Percentiles rank a stretch among this genome's conserved stretches.
Evolutionary conservation across 371 early-diverging fungal species (phyloP).

Genomic region (Actinomortierella ambigua): DNA sequence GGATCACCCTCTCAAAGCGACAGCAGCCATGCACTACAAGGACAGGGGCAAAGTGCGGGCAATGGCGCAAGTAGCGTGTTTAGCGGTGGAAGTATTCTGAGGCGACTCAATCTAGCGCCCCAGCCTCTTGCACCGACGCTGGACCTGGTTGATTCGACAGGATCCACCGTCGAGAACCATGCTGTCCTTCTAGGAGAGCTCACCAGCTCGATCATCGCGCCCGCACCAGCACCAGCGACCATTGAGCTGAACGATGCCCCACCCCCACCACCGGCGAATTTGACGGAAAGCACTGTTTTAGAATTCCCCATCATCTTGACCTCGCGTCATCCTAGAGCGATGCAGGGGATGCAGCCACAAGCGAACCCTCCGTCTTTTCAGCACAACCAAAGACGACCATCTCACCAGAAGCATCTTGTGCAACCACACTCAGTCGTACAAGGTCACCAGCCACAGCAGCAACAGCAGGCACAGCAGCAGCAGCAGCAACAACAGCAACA

Average conservation of each 20-base stretch:
- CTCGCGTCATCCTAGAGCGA: slow-evolving; percentile 22
- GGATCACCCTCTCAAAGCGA: slow-evolving; percentile 2
- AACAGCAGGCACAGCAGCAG: too few relatives aligned
- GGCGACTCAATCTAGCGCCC: slow-evolving; percentile 30
- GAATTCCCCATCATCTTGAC: slow-evolving; percentile 45
- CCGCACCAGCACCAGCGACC: slow-evolving; percentile 25
- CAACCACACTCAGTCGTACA: too few relatives aligned
- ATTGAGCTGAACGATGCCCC: slow-evolving; percentile 39
- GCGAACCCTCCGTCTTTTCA: too few relatives aligned
- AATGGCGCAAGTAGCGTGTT: too few relatives aligned
- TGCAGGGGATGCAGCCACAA: slow-evolving; percentile 2
- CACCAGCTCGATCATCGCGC: slow-evolving; percentile 40
- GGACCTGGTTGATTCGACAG: slow-evolving; percentile 32
- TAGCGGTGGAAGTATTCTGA: slow-evolving; percentile 30
- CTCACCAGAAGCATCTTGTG: too few relatives aligned
- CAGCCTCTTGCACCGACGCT: slow-evolving; percentile 27
- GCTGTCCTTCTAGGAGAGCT: slow-evolving; percentile 35
- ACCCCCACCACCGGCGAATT: slow-evolving; percentile 28
- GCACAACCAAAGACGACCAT: too few relatives aligned
- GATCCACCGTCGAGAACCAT: slow-evolving; percentile 30
- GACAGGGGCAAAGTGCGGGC: too few relatives aligned
- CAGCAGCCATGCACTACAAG: background rate
- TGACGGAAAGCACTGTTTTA: slow-evolving; percentile 27
- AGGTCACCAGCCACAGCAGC: too few relatives aligned
- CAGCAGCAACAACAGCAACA: too few relatives aligned